Percentiles rank a stretch among this genome's conserved stretches.
Conservation (phyloP, 2,329 filamentous ascomycete species). For the Penicillium sp. region DNA sequence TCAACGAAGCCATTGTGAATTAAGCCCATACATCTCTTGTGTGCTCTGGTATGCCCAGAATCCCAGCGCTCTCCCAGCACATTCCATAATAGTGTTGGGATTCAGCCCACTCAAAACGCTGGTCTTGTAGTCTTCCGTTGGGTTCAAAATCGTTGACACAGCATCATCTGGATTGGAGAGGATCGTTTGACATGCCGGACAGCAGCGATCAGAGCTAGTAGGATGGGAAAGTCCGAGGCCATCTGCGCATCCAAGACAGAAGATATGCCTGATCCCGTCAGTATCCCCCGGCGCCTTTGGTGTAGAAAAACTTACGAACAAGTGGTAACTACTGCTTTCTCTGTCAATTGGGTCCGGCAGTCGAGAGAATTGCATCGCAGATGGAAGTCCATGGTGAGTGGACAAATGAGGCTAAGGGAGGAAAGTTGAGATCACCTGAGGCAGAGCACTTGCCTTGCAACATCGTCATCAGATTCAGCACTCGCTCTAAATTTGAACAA, state of each 20-base stretch:
- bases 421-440: slow-evolving; percentile 10
- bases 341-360: slow-evolving; percentile 63
- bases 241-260: slow-evolving; percentile 70
- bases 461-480: slow-evolving; percentile 3
- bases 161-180: slow-evolving; percentile 70
- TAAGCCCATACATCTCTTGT: slow-evolving; percentile 64
- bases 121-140: slow-evolving; percentile 84
- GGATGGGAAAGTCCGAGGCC: slow-evolving; percentile 56
- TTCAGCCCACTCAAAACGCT: slow-evolving; percentile 76
- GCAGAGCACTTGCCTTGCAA: slow-evolving; percentile 1
- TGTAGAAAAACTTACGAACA: slow-evolving; percentile 59
- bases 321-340: slow-evolving; percentile 75
- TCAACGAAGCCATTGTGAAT: too few species aligned
- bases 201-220: slow-evolving; percentile 52
- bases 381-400: slow-evolving; percentile 59
- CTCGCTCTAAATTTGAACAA: slow-evolving; percentile 6
- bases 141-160: slow-evolving; percentile 64
- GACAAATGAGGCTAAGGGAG: slow-evolving; percentile 6
- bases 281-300: neutral
- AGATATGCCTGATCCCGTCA: slow-evolving; percentile 62
- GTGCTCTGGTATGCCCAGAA: slow-evolving; percentile 86
- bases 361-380: slow-evolving; percentile 75
- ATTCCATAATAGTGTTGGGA: slow-evolving; percentile 79
- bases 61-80: slow-evolving; percentile 67
- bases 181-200: slow-evolving; percentile 68